These are phyloP conservation scores for Colletotrichum simmondsii DNA, from an alignment of 2,329 filamentous ascomycete genomes.

Conservation along the genomic window DNA sequence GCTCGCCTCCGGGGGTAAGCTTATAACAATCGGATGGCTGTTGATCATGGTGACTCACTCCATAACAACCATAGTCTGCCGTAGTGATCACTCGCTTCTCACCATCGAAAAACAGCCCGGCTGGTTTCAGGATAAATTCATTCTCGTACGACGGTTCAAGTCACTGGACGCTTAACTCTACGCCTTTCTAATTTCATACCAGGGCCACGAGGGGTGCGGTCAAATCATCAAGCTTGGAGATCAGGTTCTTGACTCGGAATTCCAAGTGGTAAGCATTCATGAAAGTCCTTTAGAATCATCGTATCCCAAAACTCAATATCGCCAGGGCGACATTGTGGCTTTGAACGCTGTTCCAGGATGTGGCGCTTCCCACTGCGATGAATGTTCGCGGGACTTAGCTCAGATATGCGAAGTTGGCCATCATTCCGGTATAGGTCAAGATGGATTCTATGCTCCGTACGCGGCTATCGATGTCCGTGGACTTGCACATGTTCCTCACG, in stretches of 20 bases:
- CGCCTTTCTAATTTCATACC: not conserved
- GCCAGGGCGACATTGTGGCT: constrained; percentile 44
- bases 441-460: constrained; percentile 55
- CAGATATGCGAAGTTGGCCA: constrained; percentile 49
- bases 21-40: not conserved
- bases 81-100: constrained; percentile 45
- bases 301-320: constrained; percentile 36
- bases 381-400: constrained; percentile 51
- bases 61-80: constrained; percentile 41
- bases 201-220: constrained; percentile 42
- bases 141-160: constrained; percentile 24
- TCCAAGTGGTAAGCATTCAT: constrained; percentile 32
- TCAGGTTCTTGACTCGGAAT: constrained; percentile 27
- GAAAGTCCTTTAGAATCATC: too few relatives aligned
- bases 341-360: constrained; percentile 47
- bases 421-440: constrained; percentile 55
- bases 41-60: not conserved
- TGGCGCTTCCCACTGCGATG: constrained; percentile 42
- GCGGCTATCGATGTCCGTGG: constrained; percentile 42
- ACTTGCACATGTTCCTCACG: constrained; percentile 37
- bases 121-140: constrained; percentile 44
- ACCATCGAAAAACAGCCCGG: constrained; percentile 40
- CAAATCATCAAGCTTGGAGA: constrained; percentile 38
- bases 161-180: not conserved
- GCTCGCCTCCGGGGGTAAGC: constrained; percentile 44